phyloP scores from a whole-genome alignment of 345 rosid genomes.

The Litchi chinensis region DNA sequence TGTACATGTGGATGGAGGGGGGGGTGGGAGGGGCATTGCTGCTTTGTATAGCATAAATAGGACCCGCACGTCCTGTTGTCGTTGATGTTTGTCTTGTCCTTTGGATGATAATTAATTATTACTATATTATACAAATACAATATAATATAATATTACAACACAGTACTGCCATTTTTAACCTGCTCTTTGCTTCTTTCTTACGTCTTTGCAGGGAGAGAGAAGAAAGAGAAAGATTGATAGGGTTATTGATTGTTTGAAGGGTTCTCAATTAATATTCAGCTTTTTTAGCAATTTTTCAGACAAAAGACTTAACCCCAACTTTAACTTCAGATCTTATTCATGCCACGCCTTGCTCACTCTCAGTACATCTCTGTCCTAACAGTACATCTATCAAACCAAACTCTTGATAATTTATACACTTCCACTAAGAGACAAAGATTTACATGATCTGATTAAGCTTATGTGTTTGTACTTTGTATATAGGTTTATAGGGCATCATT shows the following conservation, averaged over 20 bases:
- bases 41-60: constrained; percentile 18
- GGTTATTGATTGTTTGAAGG: constrained; percentile 22
- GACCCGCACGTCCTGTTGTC: constrained; percentile 16
- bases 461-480: background rate
- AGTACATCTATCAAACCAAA: constrained; percentile 28
- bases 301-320: constrained; percentile 16
- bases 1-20: background rate
- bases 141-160: background rate
- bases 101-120: background rate
- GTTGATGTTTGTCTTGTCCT: constrained; percentile 17
- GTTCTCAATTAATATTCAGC: constrained; percentile 39
- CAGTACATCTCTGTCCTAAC: constrained; percentile 24
- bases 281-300: constrained; percentile 15
- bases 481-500: background rate
- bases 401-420: background rate
- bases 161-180: constrained; percentile 22
- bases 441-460: background rate
- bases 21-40: background rate
- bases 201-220: constrained; percentile 46
- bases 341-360: constrained; percentile 27
- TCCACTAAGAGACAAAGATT: background rate
- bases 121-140: background rate
- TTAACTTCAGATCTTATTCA: constrained; percentile 19
- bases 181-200: constrained; percentile 58
- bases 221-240: constrained; percentile 45